Evolutionary conservation across 768 basidiomycete species (phyloP), one percentile per base, ranked within the genome.

Genomic region (Suillus discolor): DNA sequence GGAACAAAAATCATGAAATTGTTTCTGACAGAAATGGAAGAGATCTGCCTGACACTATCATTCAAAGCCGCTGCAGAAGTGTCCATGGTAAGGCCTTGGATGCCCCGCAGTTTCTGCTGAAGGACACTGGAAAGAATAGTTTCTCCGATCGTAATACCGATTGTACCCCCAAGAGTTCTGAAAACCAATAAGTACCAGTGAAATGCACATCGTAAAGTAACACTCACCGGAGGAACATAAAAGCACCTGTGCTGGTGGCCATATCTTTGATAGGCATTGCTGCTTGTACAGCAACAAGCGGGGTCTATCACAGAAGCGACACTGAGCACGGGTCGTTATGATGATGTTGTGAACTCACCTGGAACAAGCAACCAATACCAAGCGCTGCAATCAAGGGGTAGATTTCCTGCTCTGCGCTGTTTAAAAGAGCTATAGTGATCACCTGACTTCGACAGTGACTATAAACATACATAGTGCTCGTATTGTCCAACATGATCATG

Each of bases 101-200:
- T 68, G 4, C 53, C 66, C 20, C 20, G 62, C 23, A 77, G 47
- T 53, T 25, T 68, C 61, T 57, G 64, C 53, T 64, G 64, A 18
- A 75, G 69, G 49, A 88, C 87, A 57, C 86, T 87, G 1, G 89
- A 80, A 67, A 87, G 87, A 65, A 93, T 88, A 3, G 87, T 85
- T 71, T 93, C 87, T 41, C 91, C 90, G 57, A 92, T 74, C 0
- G 91, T 85, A 63, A 94, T 87, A 20, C 91, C 90, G 38, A 94
- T 80, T 1, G 91, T 90, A 41, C 89, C 91, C 16, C 92, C 92
- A 61, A 93, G 72, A 4, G 83, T 86, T 70, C 91, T 90, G 69
- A n/a, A 60, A 44, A 61, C 36, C 16, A 20, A 16, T 62, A 36
- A 67, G 16, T 38, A 42, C 49, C 44, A 36, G 39, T 38, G 62